A percentile compares a stretch with the other conserved stretches of the same genome.
Conservation (phyloP, 306 rosid species). For the Dalbergia oliveri region DNA sequence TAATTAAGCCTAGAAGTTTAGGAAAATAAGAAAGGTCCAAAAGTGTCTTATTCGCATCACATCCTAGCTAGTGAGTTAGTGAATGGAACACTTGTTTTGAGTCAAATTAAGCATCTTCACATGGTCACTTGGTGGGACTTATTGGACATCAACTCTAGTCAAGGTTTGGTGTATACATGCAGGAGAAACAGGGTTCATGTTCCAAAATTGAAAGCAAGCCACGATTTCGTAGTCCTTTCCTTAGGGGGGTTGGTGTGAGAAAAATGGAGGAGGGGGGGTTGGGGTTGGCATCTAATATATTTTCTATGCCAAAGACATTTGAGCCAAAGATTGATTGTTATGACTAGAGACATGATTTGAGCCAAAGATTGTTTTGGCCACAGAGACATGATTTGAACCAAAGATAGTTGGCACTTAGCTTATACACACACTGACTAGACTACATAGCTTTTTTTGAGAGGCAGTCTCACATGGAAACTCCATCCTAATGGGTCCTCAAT, state of each 20-base stretch:
- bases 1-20: slow-evolving; percentile 13
- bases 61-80: slow-evolving; percentile 1
- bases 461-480: slow-evolving; percentile 36
- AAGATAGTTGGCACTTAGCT: slow-evolving; percentile 7
- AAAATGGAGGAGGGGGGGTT: too few relatives aligned
- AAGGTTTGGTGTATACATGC: slow-evolving; percentile 37
- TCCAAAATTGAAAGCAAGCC: slow-evolving; percentile 53
- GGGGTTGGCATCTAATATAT: slow-evolving; percentile 3
- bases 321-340: not conserved
- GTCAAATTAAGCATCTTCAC: slow-evolving; percentile 39
- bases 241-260: slow-evolving; percentile 30
- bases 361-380: slow-evolving; percentile 12
- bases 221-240: slow-evolving; percentile 36
- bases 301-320: not conserved
- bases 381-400: slow-evolving; percentile 30
- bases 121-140: slow-evolving; percentile 37
- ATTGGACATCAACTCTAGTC: slow-evolving; percentile 1
- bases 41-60: slow-evolving; percentile 20
- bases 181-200: slow-evolving; percentile 60
- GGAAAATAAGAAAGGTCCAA: not conserved
- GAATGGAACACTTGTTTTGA: slow-evolving; percentile 29
- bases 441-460: slow-evolving; percentile 41
- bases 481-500: slow-evolving; percentile 48
- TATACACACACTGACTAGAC: slow-evolving; percentile 50
- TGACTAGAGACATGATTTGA: slow-evolving; percentile 23